Conservation (phyloP, 257 asterid genomes). For the Jacaranda mimosifolia region DNA sequence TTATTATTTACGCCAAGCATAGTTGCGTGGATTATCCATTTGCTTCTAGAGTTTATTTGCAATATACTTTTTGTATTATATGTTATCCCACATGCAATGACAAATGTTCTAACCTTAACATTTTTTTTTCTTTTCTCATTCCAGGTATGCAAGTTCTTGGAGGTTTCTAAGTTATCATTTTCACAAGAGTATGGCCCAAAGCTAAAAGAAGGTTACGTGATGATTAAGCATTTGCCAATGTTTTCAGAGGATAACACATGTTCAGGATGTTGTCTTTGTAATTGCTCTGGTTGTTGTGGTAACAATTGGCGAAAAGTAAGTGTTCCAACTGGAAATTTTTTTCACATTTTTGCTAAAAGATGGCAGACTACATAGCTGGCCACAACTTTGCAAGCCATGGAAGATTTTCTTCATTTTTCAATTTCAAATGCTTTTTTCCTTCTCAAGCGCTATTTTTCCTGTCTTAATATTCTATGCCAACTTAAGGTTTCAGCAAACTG, state of each 20-base stretch:
- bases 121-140: constrained; percentile 15
- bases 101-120: background rate
- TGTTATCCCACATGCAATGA: constrained; percentile 26
- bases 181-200: constrained; percentile 87
- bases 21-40: constrained; percentile 21
- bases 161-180: constrained; percentile 94
- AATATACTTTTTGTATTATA: constrained; percentile 13
- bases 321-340: constrained; percentile 17
- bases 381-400: constrained; percentile 14
- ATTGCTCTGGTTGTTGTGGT: constrained; percentile 71
- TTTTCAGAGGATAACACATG: constrained; percentile 59
- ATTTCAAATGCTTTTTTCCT: background rate
- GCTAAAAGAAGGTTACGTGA: constrained; percentile 89
- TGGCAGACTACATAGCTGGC: constrained; percentile 20
- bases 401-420: background rate
- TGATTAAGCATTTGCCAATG: constrained; percentile 71
- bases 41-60: constrained; percentile 17
- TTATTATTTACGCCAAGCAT: background rate
- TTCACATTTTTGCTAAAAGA: constrained; percentile 22
- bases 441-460: background rate
- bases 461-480: background rate
- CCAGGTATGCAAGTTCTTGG: constrained; percentile 96
- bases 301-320: constrained; percentile 85
- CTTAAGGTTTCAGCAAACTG: background rate
- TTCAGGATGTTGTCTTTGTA: constrained; percentile 63